Percentiles rank a stretch among this genome's conserved stretches.
Conservation (phyloP, 768 basidiomycete genomes). For the Leucosporidium yakuticum region DNA sequence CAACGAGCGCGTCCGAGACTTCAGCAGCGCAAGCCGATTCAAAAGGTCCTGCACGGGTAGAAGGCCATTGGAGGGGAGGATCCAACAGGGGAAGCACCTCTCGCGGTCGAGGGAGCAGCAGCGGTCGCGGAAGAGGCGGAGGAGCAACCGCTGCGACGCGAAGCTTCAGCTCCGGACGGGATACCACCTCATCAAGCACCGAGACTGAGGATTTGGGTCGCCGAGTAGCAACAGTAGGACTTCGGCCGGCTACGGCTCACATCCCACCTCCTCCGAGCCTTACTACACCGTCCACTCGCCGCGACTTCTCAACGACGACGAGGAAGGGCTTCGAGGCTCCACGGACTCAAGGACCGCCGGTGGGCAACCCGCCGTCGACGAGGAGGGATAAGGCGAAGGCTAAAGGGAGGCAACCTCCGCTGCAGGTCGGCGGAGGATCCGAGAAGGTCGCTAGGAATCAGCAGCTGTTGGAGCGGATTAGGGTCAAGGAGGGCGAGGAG, state of each 20-base stretch:
- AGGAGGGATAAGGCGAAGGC: not conserved
- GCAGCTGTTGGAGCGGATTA: not conserved
- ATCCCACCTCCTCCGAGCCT: not conserved
- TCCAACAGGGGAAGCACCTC: not conserved
- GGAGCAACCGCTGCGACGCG: not conserved
- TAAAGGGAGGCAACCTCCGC: not conserved
- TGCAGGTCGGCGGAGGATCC: not conserved
- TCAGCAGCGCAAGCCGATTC: too few species aligned
- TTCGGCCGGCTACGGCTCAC: not conserved
- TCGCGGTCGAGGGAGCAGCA: not conserved
- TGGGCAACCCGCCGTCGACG: too few species aligned
- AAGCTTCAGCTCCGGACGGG: not conserved
- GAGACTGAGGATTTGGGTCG: not conserved
- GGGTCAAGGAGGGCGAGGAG: slow-evolving; percentile 11
- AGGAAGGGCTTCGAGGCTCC: too few species aligned
- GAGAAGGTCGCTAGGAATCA: not conserved
- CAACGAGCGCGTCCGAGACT: not conserved
- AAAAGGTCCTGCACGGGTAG: not conserved
- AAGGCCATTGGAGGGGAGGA: not conserved
- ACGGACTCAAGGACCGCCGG: too few species aligned
- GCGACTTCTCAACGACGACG: too few species aligned
- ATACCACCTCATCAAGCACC: not conserved
- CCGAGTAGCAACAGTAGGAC: not conserved
- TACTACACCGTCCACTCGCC: not conserved
- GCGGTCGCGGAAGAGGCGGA: not conserved